Base-by-base conservation (phyloP, 805 yeast genomes). In the Clavispora fructus region DNA sequence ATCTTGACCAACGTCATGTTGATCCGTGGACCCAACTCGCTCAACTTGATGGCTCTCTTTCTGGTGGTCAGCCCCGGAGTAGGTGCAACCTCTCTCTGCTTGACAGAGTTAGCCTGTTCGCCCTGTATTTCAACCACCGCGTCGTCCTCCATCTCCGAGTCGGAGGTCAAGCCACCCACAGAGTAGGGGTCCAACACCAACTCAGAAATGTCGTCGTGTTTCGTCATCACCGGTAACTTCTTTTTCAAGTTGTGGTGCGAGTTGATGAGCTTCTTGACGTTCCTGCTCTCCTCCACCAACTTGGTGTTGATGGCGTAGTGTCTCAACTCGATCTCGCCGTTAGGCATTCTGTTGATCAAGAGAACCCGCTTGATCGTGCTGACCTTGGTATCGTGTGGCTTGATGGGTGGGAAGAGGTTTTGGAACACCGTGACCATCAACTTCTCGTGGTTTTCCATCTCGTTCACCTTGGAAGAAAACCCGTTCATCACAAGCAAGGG, bases 401-500 rank as follows among this genome's bases (percentile, higher is more conserved):
- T 85, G 54, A 94, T 84, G 17, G 99, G 88, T 7, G 99, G 99
- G 65, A 92, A 88, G 80, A 94, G 82, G 68, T 89, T 90, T 68
- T 94, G 99, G 69, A 94, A 88, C 71, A 90, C 82, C 4, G 97
- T 87, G 28, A 95, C 81, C 46, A 90, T 64, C 50, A 92, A 74
- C 57, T 89, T 87, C 63, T 92, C 98, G 54, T 83, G 82, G 32
- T 80, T 77, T 32, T 74, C 78, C 17, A 84, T 80, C 46, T 78
- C 80, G 43, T 75, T 72, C 37, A 87, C 84, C 45, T 84, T 83
- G 35, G 72, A 71, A 48, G 55, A 56, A 63, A 94, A 94, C n/a
- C 96, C 96, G 65, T 94, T 92, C 74, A 94, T 73, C 2, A 94
- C 98, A 51, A 94, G 70, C 55, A 94, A 73, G 7, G 99, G 99